Evolutionary conservation across 345 rosid genomes (phyloP), one percentile per base, ranked within the genome.

Genomic region (Isatis tinctoria): DNA sequence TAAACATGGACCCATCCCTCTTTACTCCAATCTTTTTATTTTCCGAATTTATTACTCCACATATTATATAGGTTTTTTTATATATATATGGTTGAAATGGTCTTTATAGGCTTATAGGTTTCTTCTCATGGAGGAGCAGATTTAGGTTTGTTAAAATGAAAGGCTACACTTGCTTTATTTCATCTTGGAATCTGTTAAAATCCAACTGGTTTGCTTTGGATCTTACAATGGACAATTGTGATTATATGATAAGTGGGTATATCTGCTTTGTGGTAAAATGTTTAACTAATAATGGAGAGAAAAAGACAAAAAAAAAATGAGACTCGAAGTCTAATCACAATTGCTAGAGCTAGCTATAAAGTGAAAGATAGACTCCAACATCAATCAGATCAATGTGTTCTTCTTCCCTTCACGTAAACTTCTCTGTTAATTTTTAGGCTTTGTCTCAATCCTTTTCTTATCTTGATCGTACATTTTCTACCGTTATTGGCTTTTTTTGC

Each of bases 1-100:
- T 67, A 40, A 67, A 75, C 69, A 68, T 68, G 74, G 74, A 49
- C 74, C 78, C 79, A 75, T 68, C 20, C 39, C 64, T 60, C 52
- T 53, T 54, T 64, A 73, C 64, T 73, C 10, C 14, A 18, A 18
- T 63, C 24, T 65, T 57, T 12, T 65, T 12, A 4, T 27, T 48
- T n/a, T 30, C 54, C 11, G 49, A 17, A 67, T 59, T 59, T 59
- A 39, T 51, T 17, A 44, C 49, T 10, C n/a, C 2, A 2, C 36
- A 7, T 59, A 30, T 18, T 37, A 8, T 24, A 24, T 48, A 35
- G 68, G 8, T 7, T 49, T 37, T 12, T 2, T 22, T n/a, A n/a
- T 5, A 20, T 26, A 28, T 9, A 22, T 27, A 16, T 73, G 32
- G 64, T 73, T 32, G 16, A 33, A 32, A 10, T 20, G 18, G 62